Percentiles rank a stretch among this genome's conserved stretches.
phyloP scores from a whole-genome alignment of 2,329 filamentous ascomycete species.

The Cercospora zeae-maydis region DNA sequence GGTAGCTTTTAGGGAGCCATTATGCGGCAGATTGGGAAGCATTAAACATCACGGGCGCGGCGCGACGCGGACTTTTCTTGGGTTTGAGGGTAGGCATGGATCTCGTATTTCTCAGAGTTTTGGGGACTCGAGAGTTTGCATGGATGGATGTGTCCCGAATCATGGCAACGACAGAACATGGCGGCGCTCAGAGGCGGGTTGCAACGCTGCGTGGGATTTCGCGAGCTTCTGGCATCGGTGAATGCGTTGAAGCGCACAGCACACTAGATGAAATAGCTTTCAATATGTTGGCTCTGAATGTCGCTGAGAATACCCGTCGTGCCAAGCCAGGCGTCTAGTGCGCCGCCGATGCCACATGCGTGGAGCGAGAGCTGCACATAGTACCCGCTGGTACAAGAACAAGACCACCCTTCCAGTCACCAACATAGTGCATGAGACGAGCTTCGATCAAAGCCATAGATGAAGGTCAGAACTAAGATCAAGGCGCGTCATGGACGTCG shows the following conservation, averaged over 20 bases:
- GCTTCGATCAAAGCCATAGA: too few species aligned
- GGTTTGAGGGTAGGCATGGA: conserved; percentile 3
- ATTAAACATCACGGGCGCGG: conserved; percentile 4
- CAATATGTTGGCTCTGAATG: neutral
- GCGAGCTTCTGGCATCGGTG: neutral
- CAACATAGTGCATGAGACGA: too few species aligned
- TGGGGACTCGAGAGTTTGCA: neutral
- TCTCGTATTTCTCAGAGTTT: conserved; percentile 4
- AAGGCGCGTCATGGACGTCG: too few species aligned
- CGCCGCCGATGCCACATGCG: neutral
- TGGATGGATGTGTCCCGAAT: conserved; percentile 11
- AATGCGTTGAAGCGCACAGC: conserved; percentile 7
- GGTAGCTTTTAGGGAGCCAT: conserved; percentile 4
- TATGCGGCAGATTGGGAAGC: neutral
- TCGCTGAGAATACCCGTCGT: neutral
- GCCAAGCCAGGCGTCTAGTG: neutral
- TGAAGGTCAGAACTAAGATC: too few species aligned
- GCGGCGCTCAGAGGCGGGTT: neutral
- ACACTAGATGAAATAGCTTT: neutral
- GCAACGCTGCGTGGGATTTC: neutral
- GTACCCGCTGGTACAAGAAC: too few species aligned
- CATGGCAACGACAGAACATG: conserved; percentile 12
- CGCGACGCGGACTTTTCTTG: conserved; percentile 8
- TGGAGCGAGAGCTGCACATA: neutral
- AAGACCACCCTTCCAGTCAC: too few species aligned